Evolutionary conservation across 768 basidiomycete species (phyloP), one percentile per base, ranked within the genome.

Genomic region (Flagelloscypha sp.): DNA sequence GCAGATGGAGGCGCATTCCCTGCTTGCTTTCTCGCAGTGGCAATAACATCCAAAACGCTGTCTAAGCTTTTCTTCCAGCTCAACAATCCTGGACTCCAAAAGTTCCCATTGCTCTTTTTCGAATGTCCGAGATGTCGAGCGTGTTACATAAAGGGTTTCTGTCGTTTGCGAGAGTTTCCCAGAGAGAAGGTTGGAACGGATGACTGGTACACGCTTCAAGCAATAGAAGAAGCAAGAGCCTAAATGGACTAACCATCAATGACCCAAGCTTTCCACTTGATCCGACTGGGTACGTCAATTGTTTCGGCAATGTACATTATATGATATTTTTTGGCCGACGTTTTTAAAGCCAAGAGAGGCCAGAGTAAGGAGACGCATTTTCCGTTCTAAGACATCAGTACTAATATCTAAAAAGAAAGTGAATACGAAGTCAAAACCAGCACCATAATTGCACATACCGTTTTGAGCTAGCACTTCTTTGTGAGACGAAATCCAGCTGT

Each of bases 221-320:
- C 24, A 7, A 27, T 23, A 37, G 17, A 41, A 37, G 18, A 30
- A 30, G 15, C 29, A 20, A 21, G 21, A 5, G 27, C 22, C 20
- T 3, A 27, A 29, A 40, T 11, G 21, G 21, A 35, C 65, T 41
- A 49, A 88, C 87, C 79, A 58, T 90, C 85, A 43, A 92, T 90
- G 25, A 79, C 76, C 85, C 86, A 90, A n/a, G 48, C 73, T 78
- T 54, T 92, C 89, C 19, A 92, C 85, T 40, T 84, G n/a, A n/a
- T n/a, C 65, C 17, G 70, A 61, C 15, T n/a, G n/a, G n/a, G n/a
- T n/a, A 56, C 41, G 17, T 76, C 69, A 6, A 87, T 74, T 44
- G 72, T 65, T 19, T 74, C 63, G 1, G 80, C 79, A 24, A 93
- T 74, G 47, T 68, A 71, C 7, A 73, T n/a, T 54, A 55, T 92